Base-by-base conservation (phyloP, 768 basidiomycete species). In the Tylopilus sp. region DNA sequence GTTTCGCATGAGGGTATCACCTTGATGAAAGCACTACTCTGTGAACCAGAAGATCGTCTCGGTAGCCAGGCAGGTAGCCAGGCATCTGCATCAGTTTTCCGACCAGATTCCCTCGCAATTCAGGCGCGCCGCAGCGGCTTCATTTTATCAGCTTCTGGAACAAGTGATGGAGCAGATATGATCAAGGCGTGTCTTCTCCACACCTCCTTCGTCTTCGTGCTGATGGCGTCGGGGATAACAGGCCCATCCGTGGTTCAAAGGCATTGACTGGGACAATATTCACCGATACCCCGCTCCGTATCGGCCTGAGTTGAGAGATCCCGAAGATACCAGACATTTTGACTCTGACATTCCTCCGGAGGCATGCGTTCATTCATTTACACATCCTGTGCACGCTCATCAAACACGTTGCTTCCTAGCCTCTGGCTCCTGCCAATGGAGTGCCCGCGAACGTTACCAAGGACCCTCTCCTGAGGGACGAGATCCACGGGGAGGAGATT, bases 1-100 rank as follows among this genome's bases (percentile, higher is more conserved):
- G 86, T 95, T 51, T 93, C 93, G 45, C 82, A 83, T 66, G 91
- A 92, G 71, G 94, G 87, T 46, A 79, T 91, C 55, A 86, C 86
- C 72, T 75, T 98, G 62, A 90, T 98, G 81, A 80, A 87, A 62
- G 84, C 83, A 58, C 78, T 98, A 22, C 82, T 98, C 28, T 98
- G 95, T 68, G 95, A 99, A 70, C 87, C 93, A 7, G 94, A 98
- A 72, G 92, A 97, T 69, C 85, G 95, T 46, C 77, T 99, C 43
- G 93, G 91, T 35, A 88, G 86, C 43, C 85, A 86, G 65, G 69
- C 80, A 22, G 93, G 91, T 35, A 88, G 86, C 43, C 85, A 86
- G 65, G 69, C 80, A 22, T 76, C 81, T 31, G 74, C 81, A 44
- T 86, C 85, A 46, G 81, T 83, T 42, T 81, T 79, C 44, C 76